Evolutionary conservation across 2,329 filamentous ascomycete species (phyloP).

Genomic region (Scopulariopsis brevicaulis): DNA sequence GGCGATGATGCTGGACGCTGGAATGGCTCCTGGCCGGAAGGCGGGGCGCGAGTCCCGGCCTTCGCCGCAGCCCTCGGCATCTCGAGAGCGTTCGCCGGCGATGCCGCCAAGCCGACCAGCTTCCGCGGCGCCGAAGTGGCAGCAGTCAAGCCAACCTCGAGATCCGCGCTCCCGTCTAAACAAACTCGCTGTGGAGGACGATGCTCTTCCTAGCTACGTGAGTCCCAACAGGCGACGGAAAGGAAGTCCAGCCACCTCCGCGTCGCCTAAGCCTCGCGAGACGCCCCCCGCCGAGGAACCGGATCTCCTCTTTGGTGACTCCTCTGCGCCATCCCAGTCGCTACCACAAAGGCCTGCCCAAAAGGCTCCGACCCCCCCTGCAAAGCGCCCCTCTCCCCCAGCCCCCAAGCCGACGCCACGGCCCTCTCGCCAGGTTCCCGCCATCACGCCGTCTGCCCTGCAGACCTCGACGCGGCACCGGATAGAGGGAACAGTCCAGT

Average conservation of each 20-base stretch:
- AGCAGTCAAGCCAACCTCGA: slow-evolving; percentile 24
- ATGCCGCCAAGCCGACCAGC: slow-evolving; percentile 24
- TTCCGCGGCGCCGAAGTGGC: slow-evolving; percentile 45
- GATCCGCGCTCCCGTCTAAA: slow-evolving; percentile 43
- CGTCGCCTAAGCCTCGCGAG: slow-evolving; percentile 19
- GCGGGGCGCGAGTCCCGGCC: background rate
- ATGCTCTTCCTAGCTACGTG: slow-evolving; percentile 73
- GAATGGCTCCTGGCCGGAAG: slow-evolving; percentile 13
- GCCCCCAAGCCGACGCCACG: slow-evolving; percentile 29
- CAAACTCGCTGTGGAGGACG: slow-evolving; percentile 65
- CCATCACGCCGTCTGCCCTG: slow-evolving; percentile 57
- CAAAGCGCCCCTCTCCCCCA: slow-evolving; percentile 20
- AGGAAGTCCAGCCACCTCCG: slow-evolving; percentile 34
- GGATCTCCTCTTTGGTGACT: slow-evolving; percentile 49
- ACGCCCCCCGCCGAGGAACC: slow-evolving; percentile 34
- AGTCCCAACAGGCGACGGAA: slow-evolving; percentile 77
- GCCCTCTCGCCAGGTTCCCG: slow-evolving; percentile 49
- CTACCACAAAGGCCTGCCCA: slow-evolving; percentile 22
- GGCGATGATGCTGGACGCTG: slow-evolving; percentile 68
- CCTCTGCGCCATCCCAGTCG: slow-evolving; percentile 17
- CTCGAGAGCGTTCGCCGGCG: slow-evolving; percentile 36
- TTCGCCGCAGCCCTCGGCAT: background rate
- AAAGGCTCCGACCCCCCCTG: slow-evolving; percentile 19
- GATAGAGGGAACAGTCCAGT: slow-evolving; percentile 72
- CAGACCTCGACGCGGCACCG: slow-evolving; percentile 69